These are phyloP conservation scores for Thielaviopsis musarum DNA, from an alignment of 2,329 filamentous ascomycete genomes.

Conservation along the genomic window DNA sequence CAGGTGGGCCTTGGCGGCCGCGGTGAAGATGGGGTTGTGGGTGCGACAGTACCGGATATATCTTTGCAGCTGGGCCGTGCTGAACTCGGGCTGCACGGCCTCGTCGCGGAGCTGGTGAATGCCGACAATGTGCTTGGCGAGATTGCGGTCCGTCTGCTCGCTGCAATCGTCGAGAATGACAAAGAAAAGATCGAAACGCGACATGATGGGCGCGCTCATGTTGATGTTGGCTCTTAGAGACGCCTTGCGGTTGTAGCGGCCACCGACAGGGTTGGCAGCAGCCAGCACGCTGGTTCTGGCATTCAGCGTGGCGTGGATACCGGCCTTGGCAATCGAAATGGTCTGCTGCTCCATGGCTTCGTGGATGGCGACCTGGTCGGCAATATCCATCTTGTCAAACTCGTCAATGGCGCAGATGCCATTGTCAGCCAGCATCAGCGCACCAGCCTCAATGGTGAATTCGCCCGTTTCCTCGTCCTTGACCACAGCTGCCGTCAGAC, in stretches of 20 bases:
- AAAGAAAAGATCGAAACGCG: conserved; percentile 96
- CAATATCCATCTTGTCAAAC: conserved; percentile 99
- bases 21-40: conserved; percentile 82
- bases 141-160: conserved; percentile 72
- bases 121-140: conserved; percentile 86
- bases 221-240: conserved; percentile 92
- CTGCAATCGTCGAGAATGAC: conserved; percentile 95
- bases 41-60: conserved; percentile 95
- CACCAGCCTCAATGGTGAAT: conserved; percentile 95
- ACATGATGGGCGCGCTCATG: conserved; percentile 99
- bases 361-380: conserved; percentile 94
- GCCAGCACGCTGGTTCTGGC: conserved; percentile 90
- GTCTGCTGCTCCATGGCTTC: conserved; percentile 99
- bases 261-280: conserved; percentile 87
- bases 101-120: conserved; percentile 87
- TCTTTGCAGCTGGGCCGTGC: conserved; percentile 86
- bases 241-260: conserved; percentile 92
- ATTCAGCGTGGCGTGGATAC: conserved; percentile 94
- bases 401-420: conserved; percentile 97
- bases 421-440: conserved; percentile 92
- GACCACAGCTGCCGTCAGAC: conserved; percentile 90
- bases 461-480: conserved; percentile 98
- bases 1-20: conserved; percentile 68
- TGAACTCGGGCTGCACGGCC: conserved; percentile 82
- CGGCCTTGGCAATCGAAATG: conserved; percentile 95